phyloP scores from a whole-genome alignment of 495 filamentous ascomycete genomes.

The Niebla homalea region DNA sequence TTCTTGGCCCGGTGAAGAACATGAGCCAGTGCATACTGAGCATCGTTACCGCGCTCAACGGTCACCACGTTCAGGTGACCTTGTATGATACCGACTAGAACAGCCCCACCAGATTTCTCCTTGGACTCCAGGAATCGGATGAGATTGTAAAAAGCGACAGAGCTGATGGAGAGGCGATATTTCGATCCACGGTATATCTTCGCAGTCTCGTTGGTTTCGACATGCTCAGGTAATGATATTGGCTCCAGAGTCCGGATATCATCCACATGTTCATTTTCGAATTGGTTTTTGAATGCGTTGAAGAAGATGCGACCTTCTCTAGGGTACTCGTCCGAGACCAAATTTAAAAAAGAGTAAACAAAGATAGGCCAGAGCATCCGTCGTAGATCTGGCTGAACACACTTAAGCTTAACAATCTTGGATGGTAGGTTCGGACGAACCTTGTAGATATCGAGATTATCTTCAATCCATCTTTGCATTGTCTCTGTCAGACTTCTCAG shows the following conservation, averaged over 20 bases:
- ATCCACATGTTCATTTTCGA: conserved; percentile 61
- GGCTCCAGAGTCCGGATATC: conserved; percentile 56
- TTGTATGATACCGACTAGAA: conserved; percentile 63
- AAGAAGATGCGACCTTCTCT: conserved; percentile 63
- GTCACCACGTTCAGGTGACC: conserved; percentile 59
- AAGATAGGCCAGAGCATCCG: conserved; percentile 87
- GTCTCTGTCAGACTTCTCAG: conserved; percentile 4
- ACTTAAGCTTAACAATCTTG: conserved; percentile 18
- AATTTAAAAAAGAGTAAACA: conserved; percentile 78
- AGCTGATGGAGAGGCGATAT: conserved; percentile 77
- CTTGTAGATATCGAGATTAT: conserved; percentile 87
- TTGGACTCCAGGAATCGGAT: conserved; percentile 81
- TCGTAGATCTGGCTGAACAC: conserved; percentile 59
- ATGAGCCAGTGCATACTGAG: conserved; percentile 67
- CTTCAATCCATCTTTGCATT: conserved; percentile 68
- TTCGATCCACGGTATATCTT: conserved; percentile 71
- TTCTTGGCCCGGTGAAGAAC: conserved; percentile 49
- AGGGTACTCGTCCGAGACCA: conserved; percentile 58
- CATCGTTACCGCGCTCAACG: conserved; percentile 59
- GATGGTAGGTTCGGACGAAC: conserved; percentile 26
- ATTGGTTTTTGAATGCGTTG: conserved; percentile 47
- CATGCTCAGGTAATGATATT: conserved; percentile 63
- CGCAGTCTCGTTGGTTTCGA: conserved; percentile 53
- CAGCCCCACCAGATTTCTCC: conserved; percentile 58
- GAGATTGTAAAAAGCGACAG: conserved; percentile 61